Conservation (phyloP, 441 rosid species). For the Erysimum cheiri region DNA sequence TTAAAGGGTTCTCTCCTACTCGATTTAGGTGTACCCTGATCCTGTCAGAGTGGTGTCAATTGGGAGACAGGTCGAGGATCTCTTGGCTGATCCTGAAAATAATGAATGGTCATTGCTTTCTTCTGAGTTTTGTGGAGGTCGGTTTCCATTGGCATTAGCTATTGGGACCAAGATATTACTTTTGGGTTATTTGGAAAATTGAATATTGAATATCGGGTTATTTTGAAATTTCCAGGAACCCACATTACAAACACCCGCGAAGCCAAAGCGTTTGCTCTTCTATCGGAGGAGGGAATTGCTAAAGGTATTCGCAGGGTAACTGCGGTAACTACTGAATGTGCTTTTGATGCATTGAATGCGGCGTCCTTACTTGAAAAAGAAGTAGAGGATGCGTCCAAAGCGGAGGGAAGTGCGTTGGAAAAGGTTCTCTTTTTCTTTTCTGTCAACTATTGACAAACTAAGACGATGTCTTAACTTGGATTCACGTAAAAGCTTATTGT, state of each 20-base stretch:
- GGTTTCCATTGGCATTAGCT: conserved; percentile 20
- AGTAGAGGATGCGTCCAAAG: conserved; percentile 64
- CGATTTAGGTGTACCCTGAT: conserved; percentile 85
- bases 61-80: conserved; percentile 82
- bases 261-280: conserved; percentile 93
- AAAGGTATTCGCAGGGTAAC: conserved; percentile 90
- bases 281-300: conserved; percentile 96
- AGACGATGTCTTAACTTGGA: background rate
- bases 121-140: conserved; percentile 97
- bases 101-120: conserved; percentile 76
- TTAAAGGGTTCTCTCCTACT: conserved; percentile 19
- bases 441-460: background rate
- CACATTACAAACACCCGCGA: conserved; percentile 91
- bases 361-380: conserved; percentile 74
- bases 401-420: conserved; percentile 76
- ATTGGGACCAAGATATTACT: background rate
- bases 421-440: conserved; percentile 57
- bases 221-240: conserved; percentile 58
- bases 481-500: conserved; percentile 24
- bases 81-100: conserved; percentile 84
- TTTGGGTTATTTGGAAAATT: background rate
- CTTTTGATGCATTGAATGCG: conserved; percentile 69
- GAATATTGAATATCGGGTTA: conserved; percentile 31
- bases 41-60: conserved; percentile 97
- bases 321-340: conserved; percentile 86